Evolutionary conservation across 495 filamentous ascomycete species (phyloP).

Genomic region (Chaetomidium leptoderma): DNA sequence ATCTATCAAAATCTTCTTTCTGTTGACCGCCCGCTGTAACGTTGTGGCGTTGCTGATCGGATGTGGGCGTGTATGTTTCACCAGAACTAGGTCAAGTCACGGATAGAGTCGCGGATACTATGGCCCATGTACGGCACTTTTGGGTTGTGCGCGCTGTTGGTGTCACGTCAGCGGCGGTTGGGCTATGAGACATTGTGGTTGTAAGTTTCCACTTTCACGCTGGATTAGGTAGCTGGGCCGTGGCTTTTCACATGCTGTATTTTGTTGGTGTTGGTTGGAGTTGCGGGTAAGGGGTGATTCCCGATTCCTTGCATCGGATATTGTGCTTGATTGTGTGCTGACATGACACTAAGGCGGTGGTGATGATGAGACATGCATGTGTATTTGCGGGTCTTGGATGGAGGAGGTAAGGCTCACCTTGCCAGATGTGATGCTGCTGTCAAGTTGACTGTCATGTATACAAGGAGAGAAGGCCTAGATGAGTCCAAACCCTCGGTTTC

Average conservation of each 20-base stretch:
- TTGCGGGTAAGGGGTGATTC: no score
- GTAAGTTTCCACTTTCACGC: neutral
- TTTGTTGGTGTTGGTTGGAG: neutral
- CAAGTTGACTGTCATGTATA: neutral
- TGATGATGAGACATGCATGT: neutral
- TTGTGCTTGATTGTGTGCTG: no score
- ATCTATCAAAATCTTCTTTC: neutral
- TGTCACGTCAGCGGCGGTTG: neutral
- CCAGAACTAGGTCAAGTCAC: neutral
- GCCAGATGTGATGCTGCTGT: neutral
- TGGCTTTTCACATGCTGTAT: neutral
- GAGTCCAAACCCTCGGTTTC: neutral
- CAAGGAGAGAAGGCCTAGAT: neutral
- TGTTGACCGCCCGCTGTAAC: neutral
- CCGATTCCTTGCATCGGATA: no score
- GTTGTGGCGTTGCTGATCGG: neutral
- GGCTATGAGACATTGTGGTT: neutral
- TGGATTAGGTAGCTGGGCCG: neutral
- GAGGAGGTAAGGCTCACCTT: neutral
- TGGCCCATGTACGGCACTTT: neutral
- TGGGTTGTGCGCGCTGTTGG: neutral
- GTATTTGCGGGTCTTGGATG: neutral
- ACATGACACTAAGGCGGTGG: neutral
- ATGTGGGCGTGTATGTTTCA: constrained; percentile 7
- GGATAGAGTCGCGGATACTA: neutral